Base-by-base conservation (phyloP, 768 basidiomycete species). In the Wakefieldia striispora region DNA sequence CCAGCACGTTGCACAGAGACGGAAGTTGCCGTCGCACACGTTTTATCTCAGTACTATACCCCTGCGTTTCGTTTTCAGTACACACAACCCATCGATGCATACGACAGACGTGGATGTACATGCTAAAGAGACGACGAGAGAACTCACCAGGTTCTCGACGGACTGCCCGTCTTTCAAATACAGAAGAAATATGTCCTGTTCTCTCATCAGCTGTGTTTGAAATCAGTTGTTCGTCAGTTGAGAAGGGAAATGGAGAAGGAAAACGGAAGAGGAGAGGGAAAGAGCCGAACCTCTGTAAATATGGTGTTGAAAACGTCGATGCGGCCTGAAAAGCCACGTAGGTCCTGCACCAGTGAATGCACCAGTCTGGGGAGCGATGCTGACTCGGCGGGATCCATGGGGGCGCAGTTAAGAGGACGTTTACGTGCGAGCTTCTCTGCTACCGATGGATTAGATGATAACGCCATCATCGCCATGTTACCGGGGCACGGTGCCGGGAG, bases 91-190 rank as follows among this genome's bases (percentile, higher is more conserved):
- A 24, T 19, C 5, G 29, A 27, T 29, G 3, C 11, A 23, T 31
- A 8, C 26, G 3, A 16, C 27, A 23, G 23, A 23, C 3, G 6
- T 23, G 23, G 23, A 23, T 23, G 23, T 23, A 6, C 23, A 6
- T 23, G 23, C 23, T 23, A 23, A 23, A 10, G 9, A 35, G 16
- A 33, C n/a, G 10, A 20, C 14, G 19, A 2, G 7, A 2, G 8
- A n/a, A 41, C 51, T 11, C 13, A 55, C 59, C 50, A 31, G 50
- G 37, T 55, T 27, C 7, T 27, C 26, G 13, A 42, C 21, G 13
- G 60, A 58, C 39, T 50, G 56, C 12, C 60, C 56, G 20, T 61
- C 60, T 37, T 61, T 61, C 38, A 61, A 34, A 39, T 55, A 55
- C n/a, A 61, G 2, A 19, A 61, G 7, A 11, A 58, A 40, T 12